Percentiles rank a stretch among this genome's conserved stretches.
Evolutionary conservation across 352 stramenopile species (phyloP).

Genomic region (Globisporangium parvum): DNA sequence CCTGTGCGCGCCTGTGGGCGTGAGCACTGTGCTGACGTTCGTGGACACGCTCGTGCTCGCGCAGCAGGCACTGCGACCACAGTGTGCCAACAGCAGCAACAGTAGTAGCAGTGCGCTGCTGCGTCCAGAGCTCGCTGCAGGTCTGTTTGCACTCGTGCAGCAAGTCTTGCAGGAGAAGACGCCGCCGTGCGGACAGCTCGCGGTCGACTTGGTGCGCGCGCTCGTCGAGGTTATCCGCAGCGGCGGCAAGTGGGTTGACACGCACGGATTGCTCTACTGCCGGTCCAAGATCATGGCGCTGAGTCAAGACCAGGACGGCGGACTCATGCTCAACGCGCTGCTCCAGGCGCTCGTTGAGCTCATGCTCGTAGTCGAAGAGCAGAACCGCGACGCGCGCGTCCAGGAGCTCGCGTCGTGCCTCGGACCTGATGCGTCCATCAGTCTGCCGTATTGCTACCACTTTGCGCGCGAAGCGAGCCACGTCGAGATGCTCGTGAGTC

Average conservation of each 20-base stretch:
- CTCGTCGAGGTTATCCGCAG: slow-evolving; percentile 62
- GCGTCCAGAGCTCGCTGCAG: slow-evolving; percentile 46
- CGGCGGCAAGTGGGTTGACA: slow-evolving; percentile 65
- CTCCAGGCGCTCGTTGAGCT: slow-evolving; percentile 80
- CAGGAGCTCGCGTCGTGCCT: slow-evolving; percentile 48
- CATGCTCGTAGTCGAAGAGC: slow-evolving; percentile 76
- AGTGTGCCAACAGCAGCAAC: no score
- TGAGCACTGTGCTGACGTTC: slow-evolving; percentile 59
- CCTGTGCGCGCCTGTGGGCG: slow-evolving; percentile 54
- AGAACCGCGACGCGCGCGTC: slow-evolving; percentile 44
- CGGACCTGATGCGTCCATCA: slow-evolving; percentile 47
- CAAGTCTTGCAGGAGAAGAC: slow-evolving; percentile 64
- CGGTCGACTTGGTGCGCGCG: slow-evolving; percentile 54
- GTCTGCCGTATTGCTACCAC: slow-evolving; percentile 71
- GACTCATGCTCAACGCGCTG: slow-evolving; percentile 67
- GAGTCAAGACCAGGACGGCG: slow-evolving; percentile 74
- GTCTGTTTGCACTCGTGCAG: slow-evolving; percentile 69
- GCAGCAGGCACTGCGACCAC: slow-evolving; percentile 5
- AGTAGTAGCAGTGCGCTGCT: slow-evolving; percentile 19
- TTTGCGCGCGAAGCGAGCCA: slow-evolving; percentile 46
- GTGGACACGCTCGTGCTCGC: slow-evolving; percentile 23
- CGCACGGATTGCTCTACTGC: slow-evolving; percentile 68
- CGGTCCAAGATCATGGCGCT: slow-evolving; percentile 83
- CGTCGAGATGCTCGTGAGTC: slow-evolving; percentile 74
- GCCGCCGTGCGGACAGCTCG: slow-evolving; percentile 37